A percentile compares a stretch with the other conserved stretches of the same genome.
Conservation (phyloP, 139 green algal species). For the Spirogloea muscicola region DNA sequence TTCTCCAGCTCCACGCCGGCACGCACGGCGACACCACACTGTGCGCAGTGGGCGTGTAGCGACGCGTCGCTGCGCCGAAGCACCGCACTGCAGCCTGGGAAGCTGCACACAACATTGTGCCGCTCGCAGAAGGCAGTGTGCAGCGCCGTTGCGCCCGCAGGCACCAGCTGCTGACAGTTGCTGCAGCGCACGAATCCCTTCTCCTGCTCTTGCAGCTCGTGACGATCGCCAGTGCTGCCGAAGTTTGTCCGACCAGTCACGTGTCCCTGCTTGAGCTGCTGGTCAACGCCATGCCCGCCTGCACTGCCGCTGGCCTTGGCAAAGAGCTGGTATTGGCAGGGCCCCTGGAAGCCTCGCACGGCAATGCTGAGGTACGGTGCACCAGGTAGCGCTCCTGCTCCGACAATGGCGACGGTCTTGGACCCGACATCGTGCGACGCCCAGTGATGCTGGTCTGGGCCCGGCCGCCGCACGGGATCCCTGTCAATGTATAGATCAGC, state of each 20-base stretch:
- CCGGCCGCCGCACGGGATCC: conserved; percentile 31
- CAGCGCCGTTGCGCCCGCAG: conserved; percentile 10
- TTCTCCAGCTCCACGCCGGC: conserved; percentile 22
- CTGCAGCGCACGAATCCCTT: conserved; percentile 5
- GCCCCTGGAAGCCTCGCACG: conserved; percentile 17
- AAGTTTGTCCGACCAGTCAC: too few relatives aligned
- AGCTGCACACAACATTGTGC: conserved; percentile 38
- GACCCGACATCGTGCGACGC: conserved; percentile 24
- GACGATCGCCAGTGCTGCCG: too few relatives aligned
- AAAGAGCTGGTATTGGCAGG: conserved; percentile 1
- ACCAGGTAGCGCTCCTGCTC: not conserved
- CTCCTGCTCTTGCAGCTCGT: not conserved
- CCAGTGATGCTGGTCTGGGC: conserved; percentile 11
- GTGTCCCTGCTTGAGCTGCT: too few relatives aligned
- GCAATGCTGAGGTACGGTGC: conserved; percentile 5
- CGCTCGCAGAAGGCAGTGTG: conserved; percentile 44
- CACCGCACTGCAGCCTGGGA: conserved; percentile 25
- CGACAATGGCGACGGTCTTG: conserved; percentile 12
- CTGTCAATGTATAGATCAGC: conserved; percentile 37
- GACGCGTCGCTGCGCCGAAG: conserved; percentile 3
- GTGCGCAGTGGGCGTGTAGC: conserved; percentile 30
- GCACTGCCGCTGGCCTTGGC: too few relatives aligned
- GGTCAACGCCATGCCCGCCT: too few relatives aligned
- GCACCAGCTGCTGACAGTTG: conserved; percentile 42
- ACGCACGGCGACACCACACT: conserved; percentile 30